A percentile compares a stretch with the other conserved stretches of the same genome.
Conservation (phyloP, 2,329 filamentous ascomycete genomes). For the Xenoacremonium recifei region DNA sequence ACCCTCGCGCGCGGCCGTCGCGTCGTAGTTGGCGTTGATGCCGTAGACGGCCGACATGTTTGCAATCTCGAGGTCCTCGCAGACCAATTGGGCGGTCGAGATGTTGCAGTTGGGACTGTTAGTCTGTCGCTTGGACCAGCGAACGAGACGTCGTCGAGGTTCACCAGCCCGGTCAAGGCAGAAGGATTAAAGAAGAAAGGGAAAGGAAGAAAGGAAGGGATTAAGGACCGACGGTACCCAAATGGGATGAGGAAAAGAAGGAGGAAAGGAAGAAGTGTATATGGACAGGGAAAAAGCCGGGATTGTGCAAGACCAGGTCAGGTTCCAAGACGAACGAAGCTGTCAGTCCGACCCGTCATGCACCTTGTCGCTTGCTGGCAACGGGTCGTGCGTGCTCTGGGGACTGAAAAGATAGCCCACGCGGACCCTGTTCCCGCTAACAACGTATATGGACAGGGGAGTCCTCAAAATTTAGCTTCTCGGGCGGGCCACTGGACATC, state of each 20-base stretch:
- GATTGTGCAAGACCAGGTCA: not conserved
- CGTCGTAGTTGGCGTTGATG: constrained; percentile 45
- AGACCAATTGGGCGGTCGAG: constrained; percentile 2
- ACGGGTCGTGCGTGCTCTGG: no score
- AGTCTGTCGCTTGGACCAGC: not conserved
- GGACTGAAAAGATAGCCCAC: no score
- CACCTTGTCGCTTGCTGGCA: no score
- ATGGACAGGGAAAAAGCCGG: not conserved
- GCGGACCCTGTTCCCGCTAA: no score
- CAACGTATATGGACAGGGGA: no score
- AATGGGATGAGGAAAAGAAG: constrained; percentile 9
- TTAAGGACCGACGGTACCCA: constrained; percentile 24
- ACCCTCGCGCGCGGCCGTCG: constrained; percentile 43
- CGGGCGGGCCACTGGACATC: no score
- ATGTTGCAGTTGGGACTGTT: constrained; percentile 12
- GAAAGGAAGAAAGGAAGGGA: constrained; percentile 13
- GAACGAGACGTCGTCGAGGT: constrained; percentile 2
- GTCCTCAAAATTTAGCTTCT: no score
- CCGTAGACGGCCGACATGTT: constrained; percentile 22
- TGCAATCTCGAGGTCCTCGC: constrained; percentile 4
- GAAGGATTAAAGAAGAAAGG: not conserved
- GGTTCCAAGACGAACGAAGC: not conserved
- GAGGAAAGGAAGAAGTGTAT: constrained; percentile 4
- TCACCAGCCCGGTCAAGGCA: not conserved
- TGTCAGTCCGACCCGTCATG: no score